phyloP scores from a whole-genome alignment of 768 basidiomycete species.

The Paxillus ammoniavirescens region DNA sequence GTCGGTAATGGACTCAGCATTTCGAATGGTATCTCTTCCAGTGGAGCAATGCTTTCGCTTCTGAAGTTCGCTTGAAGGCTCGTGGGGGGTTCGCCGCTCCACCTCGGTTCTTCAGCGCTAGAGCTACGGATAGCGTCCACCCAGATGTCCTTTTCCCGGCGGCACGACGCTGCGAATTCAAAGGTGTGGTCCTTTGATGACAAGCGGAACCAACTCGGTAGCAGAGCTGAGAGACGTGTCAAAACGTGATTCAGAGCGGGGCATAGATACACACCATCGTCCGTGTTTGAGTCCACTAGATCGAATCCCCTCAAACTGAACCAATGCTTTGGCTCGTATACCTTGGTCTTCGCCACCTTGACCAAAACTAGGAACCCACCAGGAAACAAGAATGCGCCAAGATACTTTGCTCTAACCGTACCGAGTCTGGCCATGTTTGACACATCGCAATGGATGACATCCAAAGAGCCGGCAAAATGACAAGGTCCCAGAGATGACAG shows the following conservation, averaged over 20 bases:
- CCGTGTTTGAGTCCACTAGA: constrained; percentile 62
- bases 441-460: constrained; percentile 75
- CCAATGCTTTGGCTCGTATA: constrained; percentile 89
- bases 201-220: constrained; percentile 82
- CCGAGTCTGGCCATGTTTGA: constrained; percentile 40
- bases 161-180: constrained; percentile 84
- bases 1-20: constrained; percentile 45
- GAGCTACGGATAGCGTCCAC: constrained; percentile 62
- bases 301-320: constrained; percentile 76
- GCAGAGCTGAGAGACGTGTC: constrained; percentile 49
- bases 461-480: constrained; percentile 79
- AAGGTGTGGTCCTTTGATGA: constrained; percentile 68
- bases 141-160: constrained; percentile 87
- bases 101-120: constrained; percentile 39
- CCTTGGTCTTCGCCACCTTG: constrained; percentile 77
- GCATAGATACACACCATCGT: constrained; percentile 62
- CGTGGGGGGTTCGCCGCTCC: constrained; percentile 61
- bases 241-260: neutral
- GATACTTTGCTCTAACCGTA: constrained; percentile 76
- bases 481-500: constrained; percentile 76
- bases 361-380: constrained; percentile 85
- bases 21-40: constrained; percentile 40
- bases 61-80: constrained; percentile 54
- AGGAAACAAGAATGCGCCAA: constrained; percentile 85
- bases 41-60: constrained; percentile 36